Evolutionary conservation across 78 protist species (phyloP), one percentile per base, ranked within the genome.

Genomic region (Dictyostelium purpureum): DNA sequence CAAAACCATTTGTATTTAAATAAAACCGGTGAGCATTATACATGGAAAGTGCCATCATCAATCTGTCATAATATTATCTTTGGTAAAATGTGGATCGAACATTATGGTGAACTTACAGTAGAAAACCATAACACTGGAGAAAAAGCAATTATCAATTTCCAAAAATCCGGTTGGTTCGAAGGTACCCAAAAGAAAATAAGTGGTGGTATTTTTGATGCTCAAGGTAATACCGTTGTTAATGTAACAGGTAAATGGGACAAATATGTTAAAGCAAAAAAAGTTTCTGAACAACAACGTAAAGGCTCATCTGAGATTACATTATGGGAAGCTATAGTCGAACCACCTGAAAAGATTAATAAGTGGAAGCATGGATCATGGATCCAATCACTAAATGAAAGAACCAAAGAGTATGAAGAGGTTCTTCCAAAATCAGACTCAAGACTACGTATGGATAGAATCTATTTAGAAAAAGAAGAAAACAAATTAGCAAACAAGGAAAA

Each of bases 81-180:
- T 24, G 94, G 95, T 42, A 82, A 77, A 26, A 75, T 79, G 91
- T 94, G 96, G 96, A 52, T 88, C 56, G 96, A 94, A 51, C 93
- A 94, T 77, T 80, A 87, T 78, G 96, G 96, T 11, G 51, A 52
- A 10, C 5, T 94, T 57, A 40, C 18, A 4, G 70, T 94, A 11
- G 24, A n/a, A 26, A 88, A 81, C 59, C 66, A 73, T 24, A 35
- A 14, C 10, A 40, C 90, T 66, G 92, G 88, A 24, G 88, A 59
- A 12, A 59, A 24, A 26, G 90, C 93, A 43, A 38, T 57, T 26
- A 21, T 94, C n/a, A 85, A 87, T 16, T 87, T 94, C 40, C 71
- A 81, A 54, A 79, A 90, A 33, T 33, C 79, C 38, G 89, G 94
- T 52, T 79, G 88, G 89, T 90, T 90, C n/a, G 94, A 77, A 47